Evolutionary conservation across 331 rosid genomes (phyloP).

Genomic region (Malus hybrid): DNA sequence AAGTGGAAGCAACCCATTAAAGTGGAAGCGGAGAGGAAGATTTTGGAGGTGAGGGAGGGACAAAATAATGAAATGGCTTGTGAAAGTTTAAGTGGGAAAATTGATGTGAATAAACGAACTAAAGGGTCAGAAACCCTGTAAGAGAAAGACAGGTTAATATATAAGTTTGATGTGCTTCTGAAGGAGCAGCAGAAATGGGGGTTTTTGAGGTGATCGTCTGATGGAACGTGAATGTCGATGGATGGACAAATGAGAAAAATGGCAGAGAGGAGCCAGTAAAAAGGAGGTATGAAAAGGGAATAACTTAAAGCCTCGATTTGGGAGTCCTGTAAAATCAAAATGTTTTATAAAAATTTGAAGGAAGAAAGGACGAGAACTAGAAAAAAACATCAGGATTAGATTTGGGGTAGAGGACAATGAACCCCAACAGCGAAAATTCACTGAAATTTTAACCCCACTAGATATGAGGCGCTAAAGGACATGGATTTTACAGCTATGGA

Average conservation of each 20-base stretch:
- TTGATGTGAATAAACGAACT: conserved; percentile 6
- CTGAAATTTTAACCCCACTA: conserved; percentile 4
- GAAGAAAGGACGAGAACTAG: neutral
- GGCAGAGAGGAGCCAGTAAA: conserved; percentile 35
- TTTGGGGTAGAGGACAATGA: conserved; percentile 32
- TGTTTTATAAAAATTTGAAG: conserved; percentile 1
- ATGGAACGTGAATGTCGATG: conserved; percentile 19
- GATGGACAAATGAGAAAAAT: conserved; percentile 58
- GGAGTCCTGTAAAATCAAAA: conserved; percentile 22
- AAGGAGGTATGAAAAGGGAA: conserved; percentile 30
- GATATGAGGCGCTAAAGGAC: conserved; percentile 30
- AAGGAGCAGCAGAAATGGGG: neutral
- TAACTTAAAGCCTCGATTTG: conserved; percentile 30
- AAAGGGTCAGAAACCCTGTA: conserved; percentile 4
- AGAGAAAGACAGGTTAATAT: neutral
- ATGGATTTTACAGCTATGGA: conserved; percentile 49
- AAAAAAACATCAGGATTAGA: no score
- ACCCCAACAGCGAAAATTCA: conserved; percentile 34
- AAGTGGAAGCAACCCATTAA: conserved; percentile 30
- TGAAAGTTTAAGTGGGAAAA: neutral
- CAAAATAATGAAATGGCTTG: neutral
- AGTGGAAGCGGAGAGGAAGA: neutral
- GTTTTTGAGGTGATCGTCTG: conserved; percentile 40
- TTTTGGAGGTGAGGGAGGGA: neutral
- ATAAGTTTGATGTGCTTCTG: neutral